Base-by-base conservation (phyloP, 192 early-diverging fungal species). In the Mortierella hygrophila region DNA sequence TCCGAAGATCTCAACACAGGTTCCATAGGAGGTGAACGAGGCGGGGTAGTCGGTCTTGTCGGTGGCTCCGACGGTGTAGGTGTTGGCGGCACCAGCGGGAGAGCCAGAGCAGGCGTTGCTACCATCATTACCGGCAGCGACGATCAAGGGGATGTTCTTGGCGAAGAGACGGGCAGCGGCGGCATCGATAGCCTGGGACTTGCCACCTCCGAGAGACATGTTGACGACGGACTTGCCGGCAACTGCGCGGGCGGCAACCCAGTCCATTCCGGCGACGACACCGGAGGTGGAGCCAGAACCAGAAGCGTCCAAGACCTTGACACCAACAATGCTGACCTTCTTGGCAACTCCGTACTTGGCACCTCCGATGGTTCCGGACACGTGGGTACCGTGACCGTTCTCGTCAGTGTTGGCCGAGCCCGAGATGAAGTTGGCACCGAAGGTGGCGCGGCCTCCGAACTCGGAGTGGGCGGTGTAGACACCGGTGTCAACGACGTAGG, bases 261-360 rank as follows among this genome's bases (percentile, higher is more conserved):
- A 75, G 81, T 81, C 65, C 80, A 82, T 82, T 76, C 80, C 80
- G 69, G 89, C 60, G 78, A 91, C 78, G 29, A 87, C 72, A 68
- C 74, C 73, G 15, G 87, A 73, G 68, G 63, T 57, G 40, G 89
- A 80, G 46, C 74, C 75, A 3, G 94, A 94, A 32, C 88, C 89
- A 0, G 75, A 16, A 29, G 52, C 75, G 54, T 84, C 76, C 42
- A 89, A 68, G 44, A 86, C 85, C 81, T 96, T 96, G 71, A 96
- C 93, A 70, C 92, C 92, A 60, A 96, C 91, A 35, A 96, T 44
- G 63, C 72, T 92, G 38, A 87, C 92, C 77, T 93, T 93, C 85
- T 96, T 96, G 78, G 96, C 94, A 60, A 96, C 94, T 52, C 96
- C 96, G 80, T 89, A 95, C 8, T 81, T 89, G 54, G 78, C 74